Evolutionary conservation across 1,139 yeast species (phyloP).

Genomic region (Taphrina communis): DNA sequence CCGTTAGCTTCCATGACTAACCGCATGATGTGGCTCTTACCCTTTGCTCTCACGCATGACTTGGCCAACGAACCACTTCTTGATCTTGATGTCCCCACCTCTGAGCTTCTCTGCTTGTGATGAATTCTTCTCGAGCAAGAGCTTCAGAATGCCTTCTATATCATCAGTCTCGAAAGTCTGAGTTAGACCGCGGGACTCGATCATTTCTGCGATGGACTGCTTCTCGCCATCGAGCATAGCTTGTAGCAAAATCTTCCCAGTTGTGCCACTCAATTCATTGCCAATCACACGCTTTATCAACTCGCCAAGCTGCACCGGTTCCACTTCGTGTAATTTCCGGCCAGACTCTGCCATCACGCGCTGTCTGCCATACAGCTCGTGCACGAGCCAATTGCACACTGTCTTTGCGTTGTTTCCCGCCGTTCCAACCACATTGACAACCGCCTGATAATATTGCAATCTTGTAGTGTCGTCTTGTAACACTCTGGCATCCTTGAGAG

Average conservation of each 20-base stretch:
- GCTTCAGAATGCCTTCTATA: constrained; percentile 60
- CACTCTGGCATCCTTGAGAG: constrained; percentile 73
- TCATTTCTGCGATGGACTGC: constrained; percentile 55
- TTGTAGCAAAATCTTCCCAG: constrained; percentile 68
- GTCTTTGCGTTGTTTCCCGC: constrained; percentile 45
- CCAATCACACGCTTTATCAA: constrained; percentile 56
- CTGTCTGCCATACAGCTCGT: constrained; percentile 76
- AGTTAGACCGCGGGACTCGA: constrained; percentile 64
- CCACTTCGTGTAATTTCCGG: constrained; percentile 3
- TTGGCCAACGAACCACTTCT: constrained; percentile 79
- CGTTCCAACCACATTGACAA: constrained; percentile 45
- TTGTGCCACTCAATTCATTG: constrained; percentile 58
- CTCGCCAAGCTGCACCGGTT: constrained; percentile 55
- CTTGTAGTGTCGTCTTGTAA: constrained; percentile 60
- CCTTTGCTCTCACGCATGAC: constrained; percentile 84
- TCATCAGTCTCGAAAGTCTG: constrained; percentile 57
- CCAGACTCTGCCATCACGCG: constrained; percentile 57
- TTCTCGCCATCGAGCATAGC: constrained; percentile 61
- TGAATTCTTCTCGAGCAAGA: constrained; percentile 60
- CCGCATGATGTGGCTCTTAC: background rate
- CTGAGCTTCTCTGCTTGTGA: constrained; percentile 64
- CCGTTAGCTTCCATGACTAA: background rate
- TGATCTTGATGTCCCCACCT: constrained; percentile 63
- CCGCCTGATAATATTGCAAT: constrained; percentile 58
- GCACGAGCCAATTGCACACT: constrained; percentile 66